phyloP scores from a whole-genome alignment of 2,329 filamentous ascomycete species.

The Corinectria fuckeliana region DNA sequence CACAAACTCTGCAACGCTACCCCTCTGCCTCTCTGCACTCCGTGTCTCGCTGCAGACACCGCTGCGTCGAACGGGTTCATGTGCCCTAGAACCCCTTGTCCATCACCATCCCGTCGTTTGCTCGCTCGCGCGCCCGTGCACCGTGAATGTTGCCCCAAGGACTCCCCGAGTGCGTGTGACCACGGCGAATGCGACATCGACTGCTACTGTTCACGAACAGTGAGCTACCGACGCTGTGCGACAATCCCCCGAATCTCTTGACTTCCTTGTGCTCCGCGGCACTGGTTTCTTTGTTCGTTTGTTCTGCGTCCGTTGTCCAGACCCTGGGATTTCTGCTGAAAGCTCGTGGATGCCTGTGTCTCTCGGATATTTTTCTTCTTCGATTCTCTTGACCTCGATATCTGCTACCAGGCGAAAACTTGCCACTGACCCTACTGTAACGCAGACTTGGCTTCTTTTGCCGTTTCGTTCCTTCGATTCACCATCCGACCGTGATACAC shows the following conservation, averaged over 20 bases:
- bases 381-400: conserved; percentile 18
- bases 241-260: conserved; percentile 13
- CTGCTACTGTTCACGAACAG: conserved; percentile 17
- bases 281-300: conserved; percentile 1
- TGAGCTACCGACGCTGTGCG: conserved; percentile 28
- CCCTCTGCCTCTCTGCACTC: conserved; percentile 2
- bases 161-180: conserved; percentile 35
- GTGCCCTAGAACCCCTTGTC: conserved; percentile 23
- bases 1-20: conserved; percentile 11
- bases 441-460: conserved; percentile 21
- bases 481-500: conserved; percentile 26
- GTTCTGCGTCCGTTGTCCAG: conserved; percentile 8
- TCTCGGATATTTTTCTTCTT: conserved; percentile 4
- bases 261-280: conserved; percentile 13
- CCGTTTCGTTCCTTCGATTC: conserved; percentile 21
- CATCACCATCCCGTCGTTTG: conserved; percentile 17
- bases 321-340: conserved; percentile 14
- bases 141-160: conserved; percentile 34
- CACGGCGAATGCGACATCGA: conserved; percentile 23
- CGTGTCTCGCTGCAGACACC: conserved; percentile 20
- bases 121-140: conserved; percentile 25
- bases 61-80: conserved; percentile 4
- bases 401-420: conserved; percentile 18
- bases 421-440: conserved; percentile 30
- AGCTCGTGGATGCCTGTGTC: conserved; percentile 5